These are phyloP conservation scores for Myriosclerotinia duriaeana DNA, from an alignment of 2,329 filamentous ascomycete species.

Conservation along the genomic window DNA sequence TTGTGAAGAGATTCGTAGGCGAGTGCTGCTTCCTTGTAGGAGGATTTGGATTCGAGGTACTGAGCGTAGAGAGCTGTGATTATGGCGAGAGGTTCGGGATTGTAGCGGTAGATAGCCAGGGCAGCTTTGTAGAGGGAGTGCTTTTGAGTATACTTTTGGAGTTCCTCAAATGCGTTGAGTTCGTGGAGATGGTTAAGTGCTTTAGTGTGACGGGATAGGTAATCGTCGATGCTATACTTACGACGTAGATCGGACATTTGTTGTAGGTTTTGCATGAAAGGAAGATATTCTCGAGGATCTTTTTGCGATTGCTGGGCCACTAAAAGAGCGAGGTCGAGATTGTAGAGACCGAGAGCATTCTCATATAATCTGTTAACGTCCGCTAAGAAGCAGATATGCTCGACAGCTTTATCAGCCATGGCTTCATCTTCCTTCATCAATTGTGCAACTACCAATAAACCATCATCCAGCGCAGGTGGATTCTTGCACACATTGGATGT, in stretches of 20 bases:
- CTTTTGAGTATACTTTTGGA: slow-evolving; percentile 74
- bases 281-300: slow-evolving; percentile 91
- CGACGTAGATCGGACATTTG: slow-evolving; percentile 68
- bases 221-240: slow-evolving; percentile 83
- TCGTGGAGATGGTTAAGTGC: slow-evolving; percentile 75
- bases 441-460: slow-evolving; percentile 73
- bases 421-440: slow-evolving; percentile 66
- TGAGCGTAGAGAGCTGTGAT: slow-evolving; percentile 79
- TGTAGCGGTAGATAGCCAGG: slow-evolving; percentile 81
- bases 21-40: slow-evolving; percentile 82
- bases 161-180: slow-evolving; percentile 72
- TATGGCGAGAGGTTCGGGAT: slow-evolving; percentile 61
- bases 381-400: slow-evolving; percentile 96
- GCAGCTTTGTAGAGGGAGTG: slow-evolving; percentile 77
- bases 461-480: slow-evolving; percentile 85
- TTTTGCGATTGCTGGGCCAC: slow-evolving; percentile 96
- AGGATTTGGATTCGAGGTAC: slow-evolving; percentile 71
- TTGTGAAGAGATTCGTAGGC: slow-evolving; percentile 84
- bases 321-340: slow-evolving; percentile 83
- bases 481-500: slow-evolving; percentile 93
- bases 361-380: slow-evolving; percentile 93
- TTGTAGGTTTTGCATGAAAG: slow-evolving; percentile 87
- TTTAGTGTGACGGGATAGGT: slow-evolving; percentile 73
- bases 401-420: slow-evolving; percentile 82
- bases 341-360: slow-evolving; percentile 84